Base-by-base conservation (phyloP, 768 basidiomycete genomes). In the Phylloporus sp. region DNA sequence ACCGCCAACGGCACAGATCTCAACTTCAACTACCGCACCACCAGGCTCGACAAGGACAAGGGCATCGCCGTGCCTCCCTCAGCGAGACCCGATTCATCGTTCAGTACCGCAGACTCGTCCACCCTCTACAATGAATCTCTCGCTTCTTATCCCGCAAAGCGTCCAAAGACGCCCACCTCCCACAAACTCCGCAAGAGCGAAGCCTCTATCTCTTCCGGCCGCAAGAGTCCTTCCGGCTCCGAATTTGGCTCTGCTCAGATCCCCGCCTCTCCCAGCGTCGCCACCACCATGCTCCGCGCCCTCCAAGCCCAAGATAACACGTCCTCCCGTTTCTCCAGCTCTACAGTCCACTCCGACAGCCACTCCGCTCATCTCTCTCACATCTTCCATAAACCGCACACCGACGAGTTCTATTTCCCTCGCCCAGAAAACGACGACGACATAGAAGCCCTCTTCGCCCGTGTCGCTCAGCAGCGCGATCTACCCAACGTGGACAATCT, bases 381-480 rank as follows among this genome's bases (percentile, higher is more conserved):
- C 54, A 70, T 78, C 23, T 79, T 82, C 49, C 74, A 79, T 52
- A 75, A 77, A 57, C 73, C 74, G 35, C 68, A 71, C 49, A 58
- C 63, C 6, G 78, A 80, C 17, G 79, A 79, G 36, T 94, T 93
- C 60, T 49, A 74, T 45, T 90, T 92, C 48, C 81, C 85, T 7
- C 78, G 88, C 11, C 95, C 95, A 3, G 75, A 79, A 9, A 78
- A 73, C 21, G 82, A 89, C 48, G 77, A 80, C 36, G 85, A 91
- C 44, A 84, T 98, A 21, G 84, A 94, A 62, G 71, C 66, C 5
- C 69, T 93, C 39, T 97, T 96, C 63, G 79, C 88, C 52, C 79
- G 82, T 44, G 79, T 96, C 44, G 79, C 80, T 57, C 77, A 78
- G 33, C 82, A 78, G 22, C 79, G 90, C 34, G 86, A 80, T 54